Base-by-base conservation (phyloP, 2,329 filamentous ascomycete genomes). In the Fusarium sororula region DNA sequence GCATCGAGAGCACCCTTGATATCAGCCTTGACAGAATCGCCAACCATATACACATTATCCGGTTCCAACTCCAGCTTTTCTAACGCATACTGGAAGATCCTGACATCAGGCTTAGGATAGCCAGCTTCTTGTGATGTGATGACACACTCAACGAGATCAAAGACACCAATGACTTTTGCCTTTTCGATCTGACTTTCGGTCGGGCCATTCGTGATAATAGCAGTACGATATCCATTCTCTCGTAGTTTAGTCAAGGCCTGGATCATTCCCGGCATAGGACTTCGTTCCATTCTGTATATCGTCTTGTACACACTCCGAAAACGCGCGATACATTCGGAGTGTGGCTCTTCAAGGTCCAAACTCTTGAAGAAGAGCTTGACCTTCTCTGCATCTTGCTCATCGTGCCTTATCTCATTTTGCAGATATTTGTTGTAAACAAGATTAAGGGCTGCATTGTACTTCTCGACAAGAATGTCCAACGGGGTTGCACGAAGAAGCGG, bases 91-190 rank as follows among this genome's bases (percentile, higher is more conserved):
- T 59, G 24, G 30, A 74, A 70, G 13, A 65, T 63, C 5, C 48
- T 18, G 4, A 20, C 11, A 6, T 73, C 45, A 1, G 65, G 65
- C 8, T 72, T 73, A 9, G 30, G 44, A 20, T 53, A 14, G 1
- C 68, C 57, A 10, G 20, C n/a, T 12, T 72, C 68, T 41, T 73
- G 26, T 0, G 65, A 69, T 6, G 61, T 62, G 20, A 72, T 64
- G 30, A 70, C 41, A 8, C 37, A 15, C 8, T 70, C 61, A 20
- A 58, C 17, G 0, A 73, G 50, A 41, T 66, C 48, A 0, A 28
- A 22, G 26, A 72, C 38, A 4, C 55, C 55, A 8, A 70, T 70
- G 8, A 18, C 61, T 18, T 66, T 35, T 2, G 61, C 53, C 12
- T 73, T 72, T 12, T 35, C 54, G 20, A 22, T 3, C 10, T 73